A percentile compares a stretch with the other conserved stretches of the same genome.
Evolutionary conservation across 2,329 filamentous ascomycete species (phyloP).

Genomic region (Xylaria hypoxylon): DNA sequence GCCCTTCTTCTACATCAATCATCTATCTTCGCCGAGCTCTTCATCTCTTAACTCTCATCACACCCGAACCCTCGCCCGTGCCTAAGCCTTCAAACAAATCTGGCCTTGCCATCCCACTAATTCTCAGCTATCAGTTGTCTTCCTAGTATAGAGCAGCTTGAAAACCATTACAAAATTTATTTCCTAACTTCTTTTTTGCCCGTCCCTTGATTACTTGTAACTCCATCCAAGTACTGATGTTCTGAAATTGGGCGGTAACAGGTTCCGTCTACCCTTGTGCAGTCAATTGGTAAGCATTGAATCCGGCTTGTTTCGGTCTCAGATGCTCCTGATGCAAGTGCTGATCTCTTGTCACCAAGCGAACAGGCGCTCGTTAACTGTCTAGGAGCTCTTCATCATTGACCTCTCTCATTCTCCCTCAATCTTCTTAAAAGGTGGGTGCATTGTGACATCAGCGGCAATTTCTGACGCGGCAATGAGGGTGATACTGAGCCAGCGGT

Average conservation of each 20-base stretch:
- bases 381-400: slow-evolving; percentile 17
- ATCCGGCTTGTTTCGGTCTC: slow-evolving; percentile 7
- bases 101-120: background rate
- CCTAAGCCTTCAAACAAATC: slow-evolving; percentile 10
- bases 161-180: background rate
- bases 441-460: slow-evolving; percentile 15
- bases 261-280: background rate
- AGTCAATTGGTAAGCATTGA: slow-evolving; percentile 1
- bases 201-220: slow-evolving; percentile 7
- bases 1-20: slow-evolving; percentile 5
- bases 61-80: background rate
- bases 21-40: slow-evolving; percentile 14
- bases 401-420: slow-evolving; percentile 8
- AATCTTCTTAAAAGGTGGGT: slow-evolving; percentile 5
- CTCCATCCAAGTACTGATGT: slow-evolving; percentile 7
- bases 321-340: slow-evolving; percentile 6
- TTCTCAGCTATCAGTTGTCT: slow-evolving; percentile 9
- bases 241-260: slow-evolving; percentile 10
- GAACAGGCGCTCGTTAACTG: background rate
- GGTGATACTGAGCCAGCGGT: slow-evolving; percentile 4
- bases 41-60: slow-evolving; percentile 14
- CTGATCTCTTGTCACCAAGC: slow-evolving; percentile 13
- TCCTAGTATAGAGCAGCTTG: too few relatives aligned
- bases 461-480: slow-evolving; percentile 17
- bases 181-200: background rate